A percentile compares a stretch with the other conserved stretches of the same genome.
Conservation (phyloP, 2,329 filamentous ascomycete species). For the Coniochaeta sp. region DNA sequence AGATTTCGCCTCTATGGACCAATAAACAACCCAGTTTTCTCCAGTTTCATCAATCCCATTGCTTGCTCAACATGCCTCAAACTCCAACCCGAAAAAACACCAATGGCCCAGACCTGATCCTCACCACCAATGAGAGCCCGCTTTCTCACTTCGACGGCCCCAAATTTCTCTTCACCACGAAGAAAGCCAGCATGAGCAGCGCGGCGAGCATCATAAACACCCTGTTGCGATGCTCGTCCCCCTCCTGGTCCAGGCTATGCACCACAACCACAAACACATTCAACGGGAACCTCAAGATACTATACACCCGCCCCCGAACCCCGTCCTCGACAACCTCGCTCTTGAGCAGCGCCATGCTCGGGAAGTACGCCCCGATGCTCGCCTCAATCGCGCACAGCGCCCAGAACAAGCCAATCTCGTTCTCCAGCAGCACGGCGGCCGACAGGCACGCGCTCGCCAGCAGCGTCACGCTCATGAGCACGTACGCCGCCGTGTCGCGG, state of each 20-base stretch:
- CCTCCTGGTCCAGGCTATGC: slow-evolving; percentile 36
- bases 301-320: slow-evolving; percentile 46
- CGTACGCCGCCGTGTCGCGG: slow-evolving; percentile 20
- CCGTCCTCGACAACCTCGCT: slow-evolving; percentile 45
- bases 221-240: slow-evolving; percentile 19
- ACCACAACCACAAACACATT: slow-evolving; percentile 44
- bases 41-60: too few species aligned
- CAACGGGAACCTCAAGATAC: slow-evolving; percentile 49
- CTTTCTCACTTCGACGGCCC: too few species aligned
- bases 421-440: slow-evolving; percentile 31
- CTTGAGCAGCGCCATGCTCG: slow-evolving; percentile 48
- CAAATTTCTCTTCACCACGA: slow-evolving; percentile 1
- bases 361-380: slow-evolving; percentile 52
- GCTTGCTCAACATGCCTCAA: too few species aligned
- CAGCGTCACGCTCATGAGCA: slow-evolving; percentile 26
- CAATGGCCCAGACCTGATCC: too few species aligned
- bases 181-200: slow-evolving; percentile 7
- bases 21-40: too few species aligned
- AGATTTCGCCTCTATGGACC: too few species aligned
- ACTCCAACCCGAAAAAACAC: too few species aligned
- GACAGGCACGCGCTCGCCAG: slow-evolving; percentile 28
- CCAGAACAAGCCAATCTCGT: slow-evolving; percentile 42
- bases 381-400: slow-evolving; percentile 50
- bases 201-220: slow-evolving; percentile 16
- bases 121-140: too few species aligned